phyloP scores from a whole-genome alignment of 23 red algal species.

The Cyanidiococcus yangmingshanensis region DNA sequence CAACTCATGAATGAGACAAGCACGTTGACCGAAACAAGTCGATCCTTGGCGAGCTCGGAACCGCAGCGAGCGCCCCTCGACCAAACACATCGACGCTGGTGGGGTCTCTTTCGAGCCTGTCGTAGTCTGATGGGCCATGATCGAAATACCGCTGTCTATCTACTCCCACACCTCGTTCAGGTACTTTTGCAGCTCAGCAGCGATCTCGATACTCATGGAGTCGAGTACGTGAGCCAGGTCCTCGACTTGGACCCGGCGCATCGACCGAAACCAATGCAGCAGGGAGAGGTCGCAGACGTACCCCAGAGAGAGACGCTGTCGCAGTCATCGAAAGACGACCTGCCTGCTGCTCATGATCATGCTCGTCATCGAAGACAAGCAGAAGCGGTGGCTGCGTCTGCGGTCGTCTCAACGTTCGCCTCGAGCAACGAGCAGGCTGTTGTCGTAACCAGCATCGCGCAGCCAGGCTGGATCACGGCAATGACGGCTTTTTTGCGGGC shows the following conservation, averaged over 20 bases:
- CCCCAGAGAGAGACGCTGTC: not conserved
- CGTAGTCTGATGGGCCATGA: constrained; percentile 44
- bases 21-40: not conserved
- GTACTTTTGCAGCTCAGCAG: constrained; percentile 32
- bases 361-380: no score
- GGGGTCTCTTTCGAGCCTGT: constrained; percentile 20
- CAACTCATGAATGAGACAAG: constrained; percentile 21
- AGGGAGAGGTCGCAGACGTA: not conserved
- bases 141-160: constrained; percentile 30
- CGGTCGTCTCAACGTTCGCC: not conserved
- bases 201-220: constrained; percentile 4
- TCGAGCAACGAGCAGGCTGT: no score
- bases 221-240: not conserved
- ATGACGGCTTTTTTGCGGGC: not conserved
- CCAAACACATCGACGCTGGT: not conserved
- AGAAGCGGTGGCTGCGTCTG: not conserved
- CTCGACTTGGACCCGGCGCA: not conserved
- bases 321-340: not conserved
- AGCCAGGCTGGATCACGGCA: not conserved
- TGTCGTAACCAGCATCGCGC: no score
- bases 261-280: not conserved
- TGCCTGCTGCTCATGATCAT: not conserved
- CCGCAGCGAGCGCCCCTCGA: not conserved
- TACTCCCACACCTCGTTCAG: constrained; percentile 59
- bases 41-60: not conserved